Conservation (phyloP, 805 yeast genomes). For the Cyberlindnera maclurae region DNA sequence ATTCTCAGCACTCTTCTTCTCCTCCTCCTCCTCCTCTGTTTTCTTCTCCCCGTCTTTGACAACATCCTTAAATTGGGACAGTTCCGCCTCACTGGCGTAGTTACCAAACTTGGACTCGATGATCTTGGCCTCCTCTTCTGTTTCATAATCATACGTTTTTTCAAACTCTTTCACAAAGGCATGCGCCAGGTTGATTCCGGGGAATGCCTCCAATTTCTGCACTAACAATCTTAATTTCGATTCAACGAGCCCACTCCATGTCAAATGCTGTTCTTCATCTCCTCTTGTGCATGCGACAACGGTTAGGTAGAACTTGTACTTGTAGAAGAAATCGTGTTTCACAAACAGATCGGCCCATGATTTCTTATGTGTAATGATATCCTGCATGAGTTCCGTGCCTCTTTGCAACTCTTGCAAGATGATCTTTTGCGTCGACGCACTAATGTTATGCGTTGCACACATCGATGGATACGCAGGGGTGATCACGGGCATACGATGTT, state of each 20-base stretch:
- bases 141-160: slow-evolving; percentile 39
- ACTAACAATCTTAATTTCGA: slow-evolving; percentile 77
- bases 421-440: slow-evolving; percentile 78
- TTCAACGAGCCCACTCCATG: slow-evolving; percentile 93
- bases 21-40: slow-evolving; percentile 23
- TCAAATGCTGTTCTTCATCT: slow-evolving; percentile 71
- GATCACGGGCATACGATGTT: slow-evolving; percentile 94
- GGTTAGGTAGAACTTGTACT: slow-evolving; percentile 81
- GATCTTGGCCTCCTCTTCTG: slow-evolving; percentile 47
- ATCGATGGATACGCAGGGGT: slow-evolving; percentile 98
- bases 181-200: slow-evolving; percentile 77
- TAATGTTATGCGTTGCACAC: slow-evolving; percentile 98
- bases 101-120: slow-evolving; percentile 61
- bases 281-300: slow-evolving; percentile 72
- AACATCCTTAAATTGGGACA: slow-evolving; percentile 27
- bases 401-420: slow-evolving; percentile 74
- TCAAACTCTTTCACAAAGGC: slow-evolving; percentile 81
- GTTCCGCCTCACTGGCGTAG: slow-evolving; percentile 41
- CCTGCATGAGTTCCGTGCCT: slow-evolving; percentile 65
- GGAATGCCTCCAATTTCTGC: slow-evolving; percentile 70
- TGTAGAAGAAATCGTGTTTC: slow-evolving; percentile 75
- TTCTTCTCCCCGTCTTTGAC: slow-evolving; percentile 29
- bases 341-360: slow-evolving; percentile 71
- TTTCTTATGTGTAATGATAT: slow-evolving; percentile 54
- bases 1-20: not conserved